These are phyloP conservation scores for Fraxinus pennsylvanica DNA, from an alignment of 257 asterid genomes.

Conservation along the genomic window DNA sequence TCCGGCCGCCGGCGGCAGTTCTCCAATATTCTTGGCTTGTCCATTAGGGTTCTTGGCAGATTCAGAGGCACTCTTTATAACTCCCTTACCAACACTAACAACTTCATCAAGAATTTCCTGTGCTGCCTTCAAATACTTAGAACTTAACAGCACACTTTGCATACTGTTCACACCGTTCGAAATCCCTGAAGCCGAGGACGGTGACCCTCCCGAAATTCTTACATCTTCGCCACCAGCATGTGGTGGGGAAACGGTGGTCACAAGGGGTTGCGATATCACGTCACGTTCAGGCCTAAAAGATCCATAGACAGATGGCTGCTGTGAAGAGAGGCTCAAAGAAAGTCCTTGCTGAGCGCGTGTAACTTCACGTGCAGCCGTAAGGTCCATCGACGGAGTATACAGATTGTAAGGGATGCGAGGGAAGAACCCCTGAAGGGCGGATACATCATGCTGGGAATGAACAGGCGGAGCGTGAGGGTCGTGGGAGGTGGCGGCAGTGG, in stretches of 20 bases:
- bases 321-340: slow-evolving; percentile 44
- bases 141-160: slow-evolving; percentile 61
- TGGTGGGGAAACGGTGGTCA: slow-evolving; percentile 36
- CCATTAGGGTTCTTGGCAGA: slow-evolving; percentile 32
- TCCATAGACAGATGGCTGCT: slow-evolving; percentile 37
- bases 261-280: slow-evolving; percentile 37
- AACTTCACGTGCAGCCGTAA: slow-evolving; percentile 43
- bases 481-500: slow-evolving; percentile 31
- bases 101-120: slow-evolving; percentile 96
- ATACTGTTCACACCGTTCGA: slow-evolving; percentile 61
- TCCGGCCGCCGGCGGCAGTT: slow-evolving; percentile 30
- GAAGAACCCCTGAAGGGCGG: slow-evolving; percentile 64
- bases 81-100: slow-evolving; percentile 76
- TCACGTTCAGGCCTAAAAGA: slow-evolving; percentile 50
- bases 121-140: slow-evolving; percentile 82
- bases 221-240: slow-evolving; percentile 39
- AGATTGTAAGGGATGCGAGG: slow-evolving; percentile 66
- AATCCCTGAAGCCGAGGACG: slow-evolving; percentile 76
- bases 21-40: slow-evolving; percentile 42
- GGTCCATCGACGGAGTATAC: slow-evolving; percentile 48
- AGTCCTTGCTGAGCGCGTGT: slow-evolving; percentile 48
- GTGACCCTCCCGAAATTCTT: slow-evolving; percentile 59
- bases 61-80: slow-evolving; percentile 29
- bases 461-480: slow-evolving; percentile 18
- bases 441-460: slow-evolving; percentile 39